A percentile compares a stretch with the other conserved stretches of the same genome.
Conservation (phyloP, 2,329 filamentous ascomycete genomes). For the Pseudogymnoascus sp. region DNA sequence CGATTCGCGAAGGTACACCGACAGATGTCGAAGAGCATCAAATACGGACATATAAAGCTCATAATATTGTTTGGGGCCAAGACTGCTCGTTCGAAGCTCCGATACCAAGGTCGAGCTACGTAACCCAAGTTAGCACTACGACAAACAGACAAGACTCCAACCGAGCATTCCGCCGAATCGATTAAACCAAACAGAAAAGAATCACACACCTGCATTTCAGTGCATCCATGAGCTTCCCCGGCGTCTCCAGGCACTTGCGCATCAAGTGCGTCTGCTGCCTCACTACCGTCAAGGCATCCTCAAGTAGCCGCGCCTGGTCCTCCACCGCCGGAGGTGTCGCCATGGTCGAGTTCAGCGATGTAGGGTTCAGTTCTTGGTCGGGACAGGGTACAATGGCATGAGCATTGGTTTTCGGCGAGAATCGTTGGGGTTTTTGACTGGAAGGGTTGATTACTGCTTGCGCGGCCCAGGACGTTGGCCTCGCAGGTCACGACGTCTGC, state of each 20-base stretch:
- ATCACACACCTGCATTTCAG: conserved; percentile 90
- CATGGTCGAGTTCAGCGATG: conserved; percentile 29
- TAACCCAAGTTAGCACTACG: conserved; percentile 23
- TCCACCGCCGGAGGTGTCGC: conserved; percentile 56
- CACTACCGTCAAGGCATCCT: conserved; percentile 93
- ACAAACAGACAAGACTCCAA: conserved; percentile 12
- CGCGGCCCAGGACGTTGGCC: conserved; percentile 7
- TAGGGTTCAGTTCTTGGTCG: background rate
- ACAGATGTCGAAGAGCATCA: conserved; percentile 91
- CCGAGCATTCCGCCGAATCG: conserved; percentile 11
- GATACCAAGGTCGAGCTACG: conserved; percentile 90
- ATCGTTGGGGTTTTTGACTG: background rate
- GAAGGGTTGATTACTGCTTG: background rate
- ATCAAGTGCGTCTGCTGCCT: conserved; percentile 95
- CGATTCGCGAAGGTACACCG: conserved; percentile 92
- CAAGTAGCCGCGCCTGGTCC: conserved; percentile 84
- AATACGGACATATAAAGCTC: conserved; percentile 99
- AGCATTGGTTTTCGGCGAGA: background rate
- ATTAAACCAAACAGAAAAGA: background rate
- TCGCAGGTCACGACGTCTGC: conserved; percentile 7
- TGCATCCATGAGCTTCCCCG: conserved; percentile 98
- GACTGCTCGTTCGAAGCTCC: conserved; percentile 91
- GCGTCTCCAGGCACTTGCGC: conserved; percentile 94
- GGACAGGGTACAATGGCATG: background rate
- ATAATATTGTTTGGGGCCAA: conserved; percentile 99